Percentiles rank a stretch among this genome's conserved stretches.
phyloP scores from a whole-genome alignment of 1,139 yeast genomes.

The Saccharomyces pastorianus region DNA sequence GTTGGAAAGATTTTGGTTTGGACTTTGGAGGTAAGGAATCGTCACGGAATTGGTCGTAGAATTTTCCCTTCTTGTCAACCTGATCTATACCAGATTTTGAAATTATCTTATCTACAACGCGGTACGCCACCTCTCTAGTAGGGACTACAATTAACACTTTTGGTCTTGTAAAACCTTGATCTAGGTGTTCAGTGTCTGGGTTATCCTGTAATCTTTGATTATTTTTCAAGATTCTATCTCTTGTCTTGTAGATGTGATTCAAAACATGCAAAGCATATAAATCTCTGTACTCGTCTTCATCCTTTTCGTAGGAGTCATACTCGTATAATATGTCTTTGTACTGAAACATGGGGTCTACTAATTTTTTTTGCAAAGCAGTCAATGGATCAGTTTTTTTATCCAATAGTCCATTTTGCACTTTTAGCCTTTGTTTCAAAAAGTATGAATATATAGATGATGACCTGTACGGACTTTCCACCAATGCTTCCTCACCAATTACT shows the following conservation, averaged over 20 bases:
- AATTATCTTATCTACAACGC: constrained; percentile 57
- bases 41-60: constrained; percentile 58
- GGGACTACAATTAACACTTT: constrained; percentile 79
- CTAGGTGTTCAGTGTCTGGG: constrained; percentile 50
- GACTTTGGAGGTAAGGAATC: constrained; percentile 42
- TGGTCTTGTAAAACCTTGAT: constrained; percentile 94
- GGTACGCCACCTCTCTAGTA: constrained; percentile 70
- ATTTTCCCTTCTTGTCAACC: constrained; percentile 72
- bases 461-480: constrained; percentile 15
- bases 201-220: constrained; percentile 48
- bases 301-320: constrained; percentile 38
- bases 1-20: constrained; percentile 79
- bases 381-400: constrained; percentile 21
- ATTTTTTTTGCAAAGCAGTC: constrained; percentile 35
- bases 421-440: constrained; percentile 31
- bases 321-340: constrained; percentile 71
- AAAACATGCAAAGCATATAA: constrained; percentile 64
- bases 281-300: constrained; percentile 46
- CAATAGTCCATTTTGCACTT: constrained; percentile 22
- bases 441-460: constrained; percentile 26
- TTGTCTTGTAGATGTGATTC: constrained; percentile 78
- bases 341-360: constrained; percentile 57
- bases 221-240: constrained; percentile 73
- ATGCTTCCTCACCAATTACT: constrained; percentile 5
- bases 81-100: constrained; percentile 61